phyloP scores from a whole-genome alignment of 2,329 filamentous ascomycete genomes.

The Ophiostoma perfectum region DNA sequence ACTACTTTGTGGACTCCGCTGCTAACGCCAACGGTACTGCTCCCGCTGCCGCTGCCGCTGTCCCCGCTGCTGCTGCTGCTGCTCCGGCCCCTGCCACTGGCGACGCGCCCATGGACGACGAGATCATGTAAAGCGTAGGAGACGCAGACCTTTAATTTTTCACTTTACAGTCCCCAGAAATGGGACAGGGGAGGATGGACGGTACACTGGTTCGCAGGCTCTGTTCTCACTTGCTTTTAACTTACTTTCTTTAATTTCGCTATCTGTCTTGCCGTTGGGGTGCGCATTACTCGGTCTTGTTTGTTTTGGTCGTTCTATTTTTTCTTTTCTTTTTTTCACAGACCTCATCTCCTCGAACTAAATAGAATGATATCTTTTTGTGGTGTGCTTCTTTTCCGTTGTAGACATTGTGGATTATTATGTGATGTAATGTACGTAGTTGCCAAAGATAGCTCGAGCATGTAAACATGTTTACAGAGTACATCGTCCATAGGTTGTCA shows the following conservation, averaged over 20 bases:
- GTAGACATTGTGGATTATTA: not conserved
- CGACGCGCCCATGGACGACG: conserved; percentile 62
- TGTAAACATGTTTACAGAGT: not conserved
- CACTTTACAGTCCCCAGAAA: not conserved
- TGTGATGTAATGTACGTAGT: not conserved
- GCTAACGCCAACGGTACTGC: conserved; percentile 36
- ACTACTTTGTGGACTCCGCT: conserved; percentile 69
- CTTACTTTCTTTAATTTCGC: not conserved
- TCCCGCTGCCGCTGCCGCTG: conserved; percentile 35
- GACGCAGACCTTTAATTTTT: not conserved
- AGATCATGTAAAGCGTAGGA: conserved; percentile 45
- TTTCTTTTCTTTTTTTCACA: conserved; percentile 7
- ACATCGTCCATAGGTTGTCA: not conserved
- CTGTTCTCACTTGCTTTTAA: not conserved
- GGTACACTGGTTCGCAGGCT: not conserved
- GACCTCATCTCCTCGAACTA: conserved; percentile 3
- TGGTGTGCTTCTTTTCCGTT: not conserved
- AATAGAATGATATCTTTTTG: not conserved
- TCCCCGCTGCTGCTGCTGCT: conserved; percentile 39
- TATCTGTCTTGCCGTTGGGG: not conserved
- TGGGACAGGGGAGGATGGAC: not conserved
- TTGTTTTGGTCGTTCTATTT: conserved; percentile 5
- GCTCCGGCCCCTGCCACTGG: conserved; percentile 42
- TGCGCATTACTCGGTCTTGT: not conserved
- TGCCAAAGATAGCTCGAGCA: not conserved